Evolutionary conservation across 208 protist species (phyloP).

Genomic region (Trichomonas tenax): DNA sequence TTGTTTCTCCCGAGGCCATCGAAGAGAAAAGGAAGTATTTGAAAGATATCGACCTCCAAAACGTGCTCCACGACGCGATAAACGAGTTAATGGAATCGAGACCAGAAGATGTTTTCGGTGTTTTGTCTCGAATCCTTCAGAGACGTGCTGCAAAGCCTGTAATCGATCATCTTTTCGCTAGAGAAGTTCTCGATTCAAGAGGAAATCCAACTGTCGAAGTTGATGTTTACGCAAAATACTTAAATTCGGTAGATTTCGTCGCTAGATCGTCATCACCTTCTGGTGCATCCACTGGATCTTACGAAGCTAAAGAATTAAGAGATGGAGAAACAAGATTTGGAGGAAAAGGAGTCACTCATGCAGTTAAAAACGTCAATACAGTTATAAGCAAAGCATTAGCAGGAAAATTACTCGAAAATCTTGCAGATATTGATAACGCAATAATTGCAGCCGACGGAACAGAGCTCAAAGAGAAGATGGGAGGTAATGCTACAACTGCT

Average conservation of each 20-base stretch:
- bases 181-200: not conserved
- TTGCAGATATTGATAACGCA: not conserved
- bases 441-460: not conserved
- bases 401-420: not conserved
- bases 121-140: not conserved
- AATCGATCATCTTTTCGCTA: not conserved
- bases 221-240: not conserved
- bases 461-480: not conserved
- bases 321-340: conserved; percentile 80
- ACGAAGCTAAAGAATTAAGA: conserved; percentile 82
- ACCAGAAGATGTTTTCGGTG: not conserved
- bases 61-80: not conserved
- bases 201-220: conserved; percentile 24
- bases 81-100: not conserved
- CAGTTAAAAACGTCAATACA: conserved; percentile 85
- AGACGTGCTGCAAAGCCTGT: not conserved
- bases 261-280: conserved; percentile 60
- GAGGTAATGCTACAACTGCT: not conserved
- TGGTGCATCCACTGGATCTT: conserved; percentile 91
- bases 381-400: conserved; percentile 69
- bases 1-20: not conserved
- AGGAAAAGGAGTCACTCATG: conserved; percentile 80
- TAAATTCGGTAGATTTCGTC: not conserved
- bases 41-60: not conserved
- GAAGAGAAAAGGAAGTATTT: not conserved